phyloP scores from a whole-genome alignment of 805 yeast genomes.

The Saturnispora bothae region DNA sequence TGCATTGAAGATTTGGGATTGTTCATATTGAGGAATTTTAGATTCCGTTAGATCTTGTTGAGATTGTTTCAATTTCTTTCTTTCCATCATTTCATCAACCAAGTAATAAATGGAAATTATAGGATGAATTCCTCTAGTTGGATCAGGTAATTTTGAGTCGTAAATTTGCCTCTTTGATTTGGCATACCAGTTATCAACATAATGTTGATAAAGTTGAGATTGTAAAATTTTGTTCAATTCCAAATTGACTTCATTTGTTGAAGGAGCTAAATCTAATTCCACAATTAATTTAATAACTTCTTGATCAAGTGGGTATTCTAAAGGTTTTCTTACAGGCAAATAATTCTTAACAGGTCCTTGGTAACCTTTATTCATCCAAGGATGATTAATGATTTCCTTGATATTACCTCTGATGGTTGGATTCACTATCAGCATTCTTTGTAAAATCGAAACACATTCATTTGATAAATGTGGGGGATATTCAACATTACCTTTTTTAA shows the following conservation, averaged over 20 bases:
- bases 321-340: slow-evolving; percentile 70
- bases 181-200: slow-evolving; percentile 53
- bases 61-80: slow-evolving; percentile 38
- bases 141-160: slow-evolving; percentile 42
- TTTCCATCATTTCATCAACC: slow-evolving; percentile 71
- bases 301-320: slow-evolving; percentile 56
- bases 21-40: slow-evolving; percentile 10
- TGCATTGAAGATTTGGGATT: slow-evolving; percentile 11
- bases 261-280: slow-evolving; percentile 59
- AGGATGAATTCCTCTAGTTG: slow-evolving; percentile 83
- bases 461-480: slow-evolving; percentile 75
- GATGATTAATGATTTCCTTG: slow-evolving; percentile 72
- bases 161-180: slow-evolving; percentile 22
- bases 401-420: slow-evolving; percentile 73
- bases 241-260: slow-evolving; percentile 44
- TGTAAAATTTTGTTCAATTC: slow-evolving; percentile 48
- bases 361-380: slow-evolving; percentile 90
- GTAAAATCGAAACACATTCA: slow-evolving; percentile 70
- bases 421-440: slow-evolving; percentile 87
- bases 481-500: slow-evolving; percentile 84
- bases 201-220: slow-evolving; percentile 55
- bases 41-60: slow-evolving; percentile 40
- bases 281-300: slow-evolving; percentile 66
- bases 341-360: slow-evolving; percentile 62
- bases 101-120: slow-evolving; percentile 76